Evolutionary conservation across 306 rosid genomes (phyloP).

Genomic region (Cicer arietinum): DNA sequence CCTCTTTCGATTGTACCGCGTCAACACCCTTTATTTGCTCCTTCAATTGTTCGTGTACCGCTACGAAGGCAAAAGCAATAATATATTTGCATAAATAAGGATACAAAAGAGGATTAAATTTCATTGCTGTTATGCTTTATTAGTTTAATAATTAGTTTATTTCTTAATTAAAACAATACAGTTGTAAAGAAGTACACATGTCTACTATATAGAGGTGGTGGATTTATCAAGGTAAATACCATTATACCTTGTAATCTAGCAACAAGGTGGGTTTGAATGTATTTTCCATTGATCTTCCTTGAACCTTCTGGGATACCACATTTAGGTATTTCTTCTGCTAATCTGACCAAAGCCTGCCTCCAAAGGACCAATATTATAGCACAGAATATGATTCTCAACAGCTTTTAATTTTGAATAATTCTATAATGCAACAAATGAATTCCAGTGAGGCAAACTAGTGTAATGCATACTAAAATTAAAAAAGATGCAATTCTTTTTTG

Average conservation of each 20-base stretch:
- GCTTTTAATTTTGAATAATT: conserved; percentile 27
- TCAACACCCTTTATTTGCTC: conserved; percentile 75
- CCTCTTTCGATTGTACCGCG: conserved; percentile 74
- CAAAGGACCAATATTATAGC: conserved; percentile 34
- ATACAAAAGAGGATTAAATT: conserved; percentile 33
- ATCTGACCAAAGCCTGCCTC: conserved; percentile 70
- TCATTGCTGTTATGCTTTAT: conserved; percentile 1
- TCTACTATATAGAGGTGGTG: conserved; percentile 22
- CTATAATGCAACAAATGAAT: neutral
- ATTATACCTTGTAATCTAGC: conserved; percentile 74
- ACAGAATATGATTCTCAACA: conserved; percentile 31
- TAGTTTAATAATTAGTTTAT: conserved; percentile 26
- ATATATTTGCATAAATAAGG: conserved; percentile 37
- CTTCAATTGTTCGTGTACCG: conserved; percentile 61
- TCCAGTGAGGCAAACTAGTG: conserved; percentile 6
- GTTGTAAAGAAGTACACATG: conserved; percentile 14
- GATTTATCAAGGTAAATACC: conserved; percentile 28
- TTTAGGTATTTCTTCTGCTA: conserved; percentile 84
- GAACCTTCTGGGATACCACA: conserved; percentile 71
- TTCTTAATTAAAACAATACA: neutral
- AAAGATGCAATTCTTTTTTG: neutral
- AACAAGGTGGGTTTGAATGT: conserved; percentile 88
- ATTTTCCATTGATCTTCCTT: conserved; percentile 94
- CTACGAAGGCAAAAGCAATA: conserved; percentile 51
- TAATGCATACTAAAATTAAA: conserved; percentile 9